Percentiles rank a stretch among this genome's conserved stretches.
phyloP scores from a whole-genome alignment of 345 rosid genomes.

The Trapa incisa region DNA sequence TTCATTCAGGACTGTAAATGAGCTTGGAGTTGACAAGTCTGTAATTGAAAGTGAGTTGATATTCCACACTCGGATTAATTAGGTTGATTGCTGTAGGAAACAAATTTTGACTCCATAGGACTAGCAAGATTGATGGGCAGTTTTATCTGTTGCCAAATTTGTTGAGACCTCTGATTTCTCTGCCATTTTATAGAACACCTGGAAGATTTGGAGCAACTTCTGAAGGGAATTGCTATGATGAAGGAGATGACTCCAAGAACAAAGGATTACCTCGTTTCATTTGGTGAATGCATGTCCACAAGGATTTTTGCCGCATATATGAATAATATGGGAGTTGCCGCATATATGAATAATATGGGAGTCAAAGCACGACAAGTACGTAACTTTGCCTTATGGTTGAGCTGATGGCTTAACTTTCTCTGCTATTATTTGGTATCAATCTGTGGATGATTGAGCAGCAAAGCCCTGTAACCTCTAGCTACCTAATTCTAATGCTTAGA shows the following conservation, averaged over 20 bases:
- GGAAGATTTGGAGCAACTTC: constrained; percentile 77
- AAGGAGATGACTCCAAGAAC: constrained; percentile 84
- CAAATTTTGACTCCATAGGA: too few species aligned
- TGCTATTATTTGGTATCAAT: neutral
- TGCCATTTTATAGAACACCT: constrained; percentile 43
- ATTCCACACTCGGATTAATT: neutral
- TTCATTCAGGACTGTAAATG: constrained; percentile 55
- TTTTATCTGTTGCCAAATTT: neutral
- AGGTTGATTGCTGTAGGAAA: neutral
- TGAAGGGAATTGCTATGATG: constrained; percentile 95
- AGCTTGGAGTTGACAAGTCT: constrained; percentile 52
- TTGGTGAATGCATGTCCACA: constrained; percentile 97
- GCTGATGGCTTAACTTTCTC: neutral
- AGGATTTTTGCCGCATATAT: constrained; percentile 92
- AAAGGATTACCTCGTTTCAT: constrained; percentile 81
- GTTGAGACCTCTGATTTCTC: neutral
- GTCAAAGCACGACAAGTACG: constrained; percentile 86
- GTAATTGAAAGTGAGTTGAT: constrained; percentile 43
- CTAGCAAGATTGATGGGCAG: neutral
- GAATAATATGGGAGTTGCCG: constrained; percentile 67
- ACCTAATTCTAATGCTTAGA: neutral
- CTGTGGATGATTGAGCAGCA: neutral
- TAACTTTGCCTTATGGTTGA: neutral
- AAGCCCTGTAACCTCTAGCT: neutral
- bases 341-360: constrained; percentile 68